These are phyloP conservation scores for Venturia carpophila DNA, from an alignment of 2,329 filamentous ascomycete species.

Conservation along the genomic window DNA sequence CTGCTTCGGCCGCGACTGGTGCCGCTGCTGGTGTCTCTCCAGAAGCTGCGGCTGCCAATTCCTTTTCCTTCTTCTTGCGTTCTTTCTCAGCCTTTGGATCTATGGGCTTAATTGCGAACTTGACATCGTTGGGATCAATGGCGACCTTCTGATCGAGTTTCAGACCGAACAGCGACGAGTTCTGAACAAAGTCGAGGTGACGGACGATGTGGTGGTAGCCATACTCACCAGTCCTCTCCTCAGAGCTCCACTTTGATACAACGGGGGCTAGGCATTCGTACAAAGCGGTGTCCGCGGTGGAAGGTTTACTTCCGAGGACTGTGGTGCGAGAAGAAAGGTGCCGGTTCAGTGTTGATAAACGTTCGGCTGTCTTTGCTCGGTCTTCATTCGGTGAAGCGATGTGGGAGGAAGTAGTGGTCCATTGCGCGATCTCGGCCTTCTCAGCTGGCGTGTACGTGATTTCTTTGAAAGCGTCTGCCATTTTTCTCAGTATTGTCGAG, in stretches of 20 bases:
- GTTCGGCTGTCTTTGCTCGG: conserved; percentile 48
- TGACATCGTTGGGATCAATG: conserved; percentile 71
- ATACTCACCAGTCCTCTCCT: conserved; percentile 82
- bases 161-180: conserved; percentile 64
- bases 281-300: conserved; percentile 74
- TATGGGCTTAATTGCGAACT: conserved; percentile 80
- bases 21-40: conserved; percentile 40
- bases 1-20: conserved; percentile 37
- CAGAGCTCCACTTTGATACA: conserved; percentile 70
- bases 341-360: conserved; percentile 72
- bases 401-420: conserved; percentile 69
- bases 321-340: conserved; percentile 86
- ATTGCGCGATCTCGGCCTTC: conserved; percentile 81
- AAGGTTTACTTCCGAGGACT: conserved; percentile 81
- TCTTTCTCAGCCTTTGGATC: conserved; percentile 95
- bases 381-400: conserved; percentile 56
- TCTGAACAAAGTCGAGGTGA: conserved; percentile 90
- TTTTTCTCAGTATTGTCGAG: not conserved
- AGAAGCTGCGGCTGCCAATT: conserved; percentile 50
- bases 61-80: conserved; percentile 93
- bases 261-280: conserved; percentile 71
- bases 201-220: conserved; percentile 88
- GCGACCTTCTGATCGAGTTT: conserved; percentile 67
- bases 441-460: conserved; percentile 69
- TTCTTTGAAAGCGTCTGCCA: conserved; percentile 51